phyloP scores from a whole-genome alignment of 164 flowering plant species.

The Umbellularia californica region DNA sequence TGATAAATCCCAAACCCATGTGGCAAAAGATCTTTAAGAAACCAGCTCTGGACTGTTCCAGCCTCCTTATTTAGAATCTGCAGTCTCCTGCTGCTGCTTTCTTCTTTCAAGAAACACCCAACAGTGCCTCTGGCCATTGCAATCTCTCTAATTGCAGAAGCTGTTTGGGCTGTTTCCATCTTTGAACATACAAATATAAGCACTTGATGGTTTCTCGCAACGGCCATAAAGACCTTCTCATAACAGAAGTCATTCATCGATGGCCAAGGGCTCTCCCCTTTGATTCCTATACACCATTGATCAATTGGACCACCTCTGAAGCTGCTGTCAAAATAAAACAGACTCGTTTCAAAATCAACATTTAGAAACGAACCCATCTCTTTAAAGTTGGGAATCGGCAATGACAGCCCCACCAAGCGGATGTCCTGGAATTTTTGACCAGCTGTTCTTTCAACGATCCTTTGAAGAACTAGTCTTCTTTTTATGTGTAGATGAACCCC shows the following conservation, averaged over 20 bases:
- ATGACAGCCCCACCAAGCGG: constrained; percentile 86
- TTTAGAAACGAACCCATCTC: constrained; percentile 87
- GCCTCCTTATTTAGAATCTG: constrained; percentile 80
- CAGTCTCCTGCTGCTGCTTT: constrained; percentile 57
- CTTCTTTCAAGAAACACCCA: constrained; percentile 78
- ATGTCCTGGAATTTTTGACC: constrained; percentile 87
- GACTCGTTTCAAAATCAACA: constrained; percentile 59
- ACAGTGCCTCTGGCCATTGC: constrained; percentile 88
- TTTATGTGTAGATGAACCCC: constrained; percentile 97
- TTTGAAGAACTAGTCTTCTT: constrained; percentile 95
- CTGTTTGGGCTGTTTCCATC: constrained; percentile 93
- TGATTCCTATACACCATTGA: constrained; percentile 90
- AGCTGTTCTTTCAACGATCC: constrained; percentile 92
- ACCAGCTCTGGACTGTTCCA: constrained; percentile 73
- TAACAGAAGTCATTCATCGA: constrained; percentile 95
- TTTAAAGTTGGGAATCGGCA: constrained; percentile 88
- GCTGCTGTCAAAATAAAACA: constrained; percentile 88
- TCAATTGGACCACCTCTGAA: constrained; percentile 92
- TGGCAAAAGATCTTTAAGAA: constrained; percentile 82
- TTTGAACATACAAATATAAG: constrained; percentile 93
- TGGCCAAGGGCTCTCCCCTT: constrained; percentile 84
- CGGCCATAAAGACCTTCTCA: constrained; percentile 70
- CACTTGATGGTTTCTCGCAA: constrained; percentile 89
- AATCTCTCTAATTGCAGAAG: constrained; percentile 80
- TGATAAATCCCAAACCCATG: constrained; percentile 97